Evolutionary conservation across 352 stramenopile species (phyloP).

Genomic region (Globisporangium viniferum): DNA sequence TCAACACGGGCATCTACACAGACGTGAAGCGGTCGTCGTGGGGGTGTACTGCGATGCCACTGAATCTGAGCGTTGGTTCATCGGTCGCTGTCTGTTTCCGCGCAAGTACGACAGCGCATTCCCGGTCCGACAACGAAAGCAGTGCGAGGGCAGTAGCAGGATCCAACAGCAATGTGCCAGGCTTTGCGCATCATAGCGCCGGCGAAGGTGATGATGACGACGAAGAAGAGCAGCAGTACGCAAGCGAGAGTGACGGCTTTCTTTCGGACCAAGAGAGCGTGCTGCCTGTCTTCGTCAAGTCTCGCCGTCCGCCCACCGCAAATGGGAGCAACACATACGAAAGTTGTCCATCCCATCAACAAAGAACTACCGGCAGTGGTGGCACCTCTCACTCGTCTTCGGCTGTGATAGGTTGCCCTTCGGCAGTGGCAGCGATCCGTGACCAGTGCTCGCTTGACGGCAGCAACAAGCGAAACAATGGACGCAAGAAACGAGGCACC

Average conservation of each 20-base stretch:
- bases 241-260: conserved; percentile 17
- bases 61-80: conserved; percentile 42
- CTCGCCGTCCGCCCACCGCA: conserved; percentile 1
- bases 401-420: conserved; percentile 4
- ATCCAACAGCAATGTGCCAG: background rate
- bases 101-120: conserved; percentile 30
- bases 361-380: background rate
- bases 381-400: background rate
- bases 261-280: conserved; percentile 16
- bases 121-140: conserved; percentile 21
- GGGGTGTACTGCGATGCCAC: conserved; percentile 37
- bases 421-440: conserved; percentile 6
- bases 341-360: background rate
- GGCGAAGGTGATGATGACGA: background rate
- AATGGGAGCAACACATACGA: background rate
- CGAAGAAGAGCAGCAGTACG: conserved; percentile 12
- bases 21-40: conserved; percentile 72
- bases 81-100: conserved; percentile 64
- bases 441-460: conserved; percentile 6
- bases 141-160: conserved; percentile 6
- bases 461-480: background rate
- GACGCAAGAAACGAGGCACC: background rate
- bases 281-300: conserved; percentile 11
- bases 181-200: background rate
- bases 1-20: conserved; percentile 85